phyloP scores from a whole-genome alignment of 805 yeast genomes.

The Deakozyma indianensis region DNA sequence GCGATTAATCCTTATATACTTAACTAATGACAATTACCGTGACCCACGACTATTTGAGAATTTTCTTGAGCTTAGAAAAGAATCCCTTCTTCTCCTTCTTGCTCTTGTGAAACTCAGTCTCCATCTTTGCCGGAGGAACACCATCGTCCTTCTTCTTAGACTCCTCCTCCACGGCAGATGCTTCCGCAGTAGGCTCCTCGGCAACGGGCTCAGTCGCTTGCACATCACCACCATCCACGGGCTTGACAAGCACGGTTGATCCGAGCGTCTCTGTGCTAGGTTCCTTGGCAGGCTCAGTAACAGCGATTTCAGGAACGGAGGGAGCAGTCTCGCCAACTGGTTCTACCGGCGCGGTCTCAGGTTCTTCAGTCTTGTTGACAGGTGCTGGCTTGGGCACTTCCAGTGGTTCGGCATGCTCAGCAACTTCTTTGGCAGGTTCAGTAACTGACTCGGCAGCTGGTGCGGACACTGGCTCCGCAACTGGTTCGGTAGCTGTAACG shows the following conservation, averaged over 20 bases:
- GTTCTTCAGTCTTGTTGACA: background rate
- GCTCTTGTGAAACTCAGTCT: background rate
- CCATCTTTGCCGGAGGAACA: background rate
- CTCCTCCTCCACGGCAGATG: background rate
- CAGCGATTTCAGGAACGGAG: background rate
- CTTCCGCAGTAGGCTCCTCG: background rate
- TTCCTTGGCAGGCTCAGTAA: background rate
- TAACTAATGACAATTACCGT: too few species aligned
- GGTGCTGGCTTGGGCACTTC: background rate
- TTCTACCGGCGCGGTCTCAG: background rate
- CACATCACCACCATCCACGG: too few species aligned
- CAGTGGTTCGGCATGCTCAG: background rate
- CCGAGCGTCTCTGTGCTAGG: background rate
- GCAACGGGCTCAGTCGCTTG: background rate
- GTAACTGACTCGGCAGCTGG: background rate
- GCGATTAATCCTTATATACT: too few species aligned
- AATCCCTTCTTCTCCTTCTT: conserved; percentile 3
- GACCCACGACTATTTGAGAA: background rate
- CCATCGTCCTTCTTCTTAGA: background rate
- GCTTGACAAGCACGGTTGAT: background rate
- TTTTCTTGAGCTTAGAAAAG: conserved; percentile 1
- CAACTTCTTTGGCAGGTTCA: background rate
- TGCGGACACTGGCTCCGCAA: conserved; percentile 1
- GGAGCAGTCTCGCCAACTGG: background rate
- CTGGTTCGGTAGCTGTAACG: conserved; percentile 2